Conservation (phyloP, 768 basidiomycete species). For the Hysterangium stoloniferum region DNA sequence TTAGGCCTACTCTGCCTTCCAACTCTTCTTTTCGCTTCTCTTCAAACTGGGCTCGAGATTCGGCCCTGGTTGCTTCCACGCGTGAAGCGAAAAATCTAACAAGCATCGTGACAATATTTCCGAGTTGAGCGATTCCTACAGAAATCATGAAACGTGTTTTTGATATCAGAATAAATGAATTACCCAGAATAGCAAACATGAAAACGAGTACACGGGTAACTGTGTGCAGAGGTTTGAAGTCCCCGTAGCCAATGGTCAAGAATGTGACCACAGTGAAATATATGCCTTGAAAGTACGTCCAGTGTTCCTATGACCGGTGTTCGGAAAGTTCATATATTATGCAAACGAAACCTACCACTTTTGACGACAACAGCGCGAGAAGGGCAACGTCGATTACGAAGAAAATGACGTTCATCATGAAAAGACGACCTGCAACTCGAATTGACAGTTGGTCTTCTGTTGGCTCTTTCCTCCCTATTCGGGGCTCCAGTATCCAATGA, state of each 20-base stretch:
- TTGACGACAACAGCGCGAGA: conserved; percentile 2
- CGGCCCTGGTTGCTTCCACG: conserved; percentile 9
- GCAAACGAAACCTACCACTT: neutral
- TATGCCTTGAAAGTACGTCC: conserved; percentile 14
- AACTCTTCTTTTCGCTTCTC: conserved; percentile 5
- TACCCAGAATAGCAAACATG: conserved; percentile 4
- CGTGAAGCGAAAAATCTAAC: conserved; percentile 8
- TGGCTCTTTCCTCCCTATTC: neutral
- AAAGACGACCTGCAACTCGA: conserved; percentile 9
- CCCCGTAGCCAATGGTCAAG: conserved; percentile 13
- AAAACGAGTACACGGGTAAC: conserved; percentile 13
- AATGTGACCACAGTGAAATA: conserved; percentile 13
- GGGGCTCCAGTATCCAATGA: conserved; percentile 4
- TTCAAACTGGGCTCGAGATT: conserved; percentile 7
- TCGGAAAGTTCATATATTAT: neutral
- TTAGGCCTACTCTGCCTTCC: conserved; percentile 9
- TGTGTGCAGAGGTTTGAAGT: conserved; percentile 13
- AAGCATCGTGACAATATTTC: conserved; percentile 10
- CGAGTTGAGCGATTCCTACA: conserved; percentile 10
- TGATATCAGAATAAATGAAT: too few relatives aligned
- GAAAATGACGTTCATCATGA: conserved; percentile 9
- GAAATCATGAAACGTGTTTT: too few relatives aligned
- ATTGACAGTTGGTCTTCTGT: conserved; percentile 5
- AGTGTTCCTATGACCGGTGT: conserved; percentile 6
- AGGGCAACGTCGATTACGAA: conserved; percentile 7